Base-by-base conservation (phyloP, 2,329 filamentous ascomycete species). In the Colletotrichum sublineola region DNA sequence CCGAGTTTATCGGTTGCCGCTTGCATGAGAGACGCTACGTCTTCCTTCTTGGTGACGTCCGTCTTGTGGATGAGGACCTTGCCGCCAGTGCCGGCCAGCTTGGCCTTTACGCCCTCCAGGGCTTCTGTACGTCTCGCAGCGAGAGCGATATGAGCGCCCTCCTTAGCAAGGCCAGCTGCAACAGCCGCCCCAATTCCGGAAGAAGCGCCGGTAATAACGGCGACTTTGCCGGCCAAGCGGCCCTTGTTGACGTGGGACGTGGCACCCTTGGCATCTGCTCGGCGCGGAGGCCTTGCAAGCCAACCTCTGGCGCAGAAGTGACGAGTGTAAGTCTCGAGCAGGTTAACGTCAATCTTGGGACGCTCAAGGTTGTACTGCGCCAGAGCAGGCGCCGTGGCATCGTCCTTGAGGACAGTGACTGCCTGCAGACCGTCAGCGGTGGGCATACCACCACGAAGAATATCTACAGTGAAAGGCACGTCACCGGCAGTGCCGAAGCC, bases 291-390 rank as follows among this genome's bases (percentile, higher is more conserved):
- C 3, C 84, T 85, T 7, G 89, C 86, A 5, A 96, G 85, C 93
- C 93, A 96, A 56, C 93, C 93, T 79, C 93, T 85, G 24, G 92
- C 92, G 78, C 92, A 95, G 86, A 93, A 96, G 79, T 95, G 92
- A 20, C 93, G 91, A 31, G 92, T 89, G 78, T 96, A 96, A 0
- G 91, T 95, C 79, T 93, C 91, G 8, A 95, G 87, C n/a, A 96
- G 84, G 18, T 89, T 85, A 24, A 82, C 84, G 77, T 95, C 92
- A 33, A 95, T 91, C 80, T 90, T 91, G 2, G 92, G 91, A 6
- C 93, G 87, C 75, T 90, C 84, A 1, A 95, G 72, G 77, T 86
- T 76, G 82, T 87, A 78, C 81, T 79, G 76, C 7, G 81, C 79
- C 18, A 90, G 88, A 63, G 90, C 85, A 1, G 91, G 89, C 53